Base-by-base conservation (phyloP, 2,329 filamentous ascomycete species). In the Pyrenochaeta sp. region DNA sequence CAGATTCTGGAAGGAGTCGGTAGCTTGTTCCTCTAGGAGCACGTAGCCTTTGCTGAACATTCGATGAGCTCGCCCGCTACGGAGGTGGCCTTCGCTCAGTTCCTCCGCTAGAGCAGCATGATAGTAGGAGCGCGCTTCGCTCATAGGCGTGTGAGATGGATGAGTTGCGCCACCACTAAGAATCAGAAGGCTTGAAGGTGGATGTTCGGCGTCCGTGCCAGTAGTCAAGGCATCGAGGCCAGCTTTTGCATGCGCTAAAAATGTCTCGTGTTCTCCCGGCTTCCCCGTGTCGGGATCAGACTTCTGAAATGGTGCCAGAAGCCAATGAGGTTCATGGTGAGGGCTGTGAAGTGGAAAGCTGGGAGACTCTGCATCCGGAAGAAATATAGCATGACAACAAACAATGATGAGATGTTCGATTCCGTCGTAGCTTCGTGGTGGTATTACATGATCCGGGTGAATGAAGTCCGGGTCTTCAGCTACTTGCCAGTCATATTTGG, bases 1-100 rank as follows among this genome's bases (percentile, higher is more conserved):
- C 5, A 97, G 79, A 72, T 97, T 97, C 72, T 93, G 89, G 71
- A 92, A 94, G 1, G 90, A 94, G 76, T 97, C 93, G 1, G 94
- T 87, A 0, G 93, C 92, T 53, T 85, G 83, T 8, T 88, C 84
- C 72, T 97, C 93, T 2, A 86, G 71, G 0, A 86, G 72, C 19
- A 92, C 79, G 25, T 81, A 80, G 32, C 72, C 68, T 27, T 68
- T 67, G 34, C 58, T 64, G 56, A 79, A 82, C 54, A 77, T 49
- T 51, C 67, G 22, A 54, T 63, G 54, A 27, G 68, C 58, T 42
- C 63, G 56, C 30, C 67, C 68, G 48, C 76, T 70, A 32, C 64
- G 65, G 12, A 54, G 46, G 9, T 69, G 63, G n/a, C 68, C 70
- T 36, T 66, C 56, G 13, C 61, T 52, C 2, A 74, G 47, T 30